Evolutionary conservation across 2,329 filamentous ascomycete species (phyloP).

Genomic region (Elsinoe fawcettii): DNA sequence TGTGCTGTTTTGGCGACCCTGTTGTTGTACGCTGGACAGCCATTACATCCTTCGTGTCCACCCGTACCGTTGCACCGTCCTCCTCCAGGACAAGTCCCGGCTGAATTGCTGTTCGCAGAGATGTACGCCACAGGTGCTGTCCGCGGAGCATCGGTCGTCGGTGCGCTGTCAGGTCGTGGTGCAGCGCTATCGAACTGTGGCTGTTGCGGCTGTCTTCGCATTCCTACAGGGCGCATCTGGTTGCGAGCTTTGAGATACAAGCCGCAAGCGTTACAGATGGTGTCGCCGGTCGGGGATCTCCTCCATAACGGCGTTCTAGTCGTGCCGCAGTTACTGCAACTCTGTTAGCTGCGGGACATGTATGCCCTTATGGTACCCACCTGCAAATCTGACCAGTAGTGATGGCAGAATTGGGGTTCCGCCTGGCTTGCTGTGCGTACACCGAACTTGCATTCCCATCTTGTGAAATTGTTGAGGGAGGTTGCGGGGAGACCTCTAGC

Average conservation of each 20-base stretch:
- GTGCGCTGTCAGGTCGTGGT: not conserved
- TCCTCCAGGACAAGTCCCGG: slow-evolving; percentile 90
- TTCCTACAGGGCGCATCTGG: slow-evolving; percentile 77
- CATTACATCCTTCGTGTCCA: slow-evolving; percentile 87
- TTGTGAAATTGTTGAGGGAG: not conserved
- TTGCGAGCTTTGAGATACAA: slow-evolving; percentile 92
- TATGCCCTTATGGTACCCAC: slow-evolving; percentile 38
- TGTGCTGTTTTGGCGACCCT: slow-evolving; percentile 81
- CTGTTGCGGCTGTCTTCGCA: slow-evolving; percentile 62
- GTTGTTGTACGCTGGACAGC: slow-evolving; percentile 96
- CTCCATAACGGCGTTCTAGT: slow-evolving; percentile 92
- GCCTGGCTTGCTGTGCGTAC: slow-evolving; percentile 2
- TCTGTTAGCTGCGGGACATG: slow-evolving; percentile 17
- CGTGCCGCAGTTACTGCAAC: slow-evolving; percentile 79
- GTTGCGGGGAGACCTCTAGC: slow-evolving; percentile 16
- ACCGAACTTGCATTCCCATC: not conserved
- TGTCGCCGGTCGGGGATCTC: slow-evolving; percentile 82
- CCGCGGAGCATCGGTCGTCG: slow-evolving; percentile 22
- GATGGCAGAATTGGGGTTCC: slow-evolving; percentile 21
- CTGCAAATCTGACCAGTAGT: slow-evolving; percentile 61
- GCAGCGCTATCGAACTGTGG: slow-evolving; percentile 25
- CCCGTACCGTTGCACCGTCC: slow-evolving; percentile 95
- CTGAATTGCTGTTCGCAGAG: slow-evolving; percentile 62
- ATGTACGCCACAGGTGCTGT: slow-evolving; percentile 60
- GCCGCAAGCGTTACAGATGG: slow-evolving; percentile 96